A percentile compares a stretch with the other conserved stretches of the same genome.
Evolutionary conservation across 768 basidiomycete species (phyloP).

Genomic region (Lenzites betulinus): DNA sequence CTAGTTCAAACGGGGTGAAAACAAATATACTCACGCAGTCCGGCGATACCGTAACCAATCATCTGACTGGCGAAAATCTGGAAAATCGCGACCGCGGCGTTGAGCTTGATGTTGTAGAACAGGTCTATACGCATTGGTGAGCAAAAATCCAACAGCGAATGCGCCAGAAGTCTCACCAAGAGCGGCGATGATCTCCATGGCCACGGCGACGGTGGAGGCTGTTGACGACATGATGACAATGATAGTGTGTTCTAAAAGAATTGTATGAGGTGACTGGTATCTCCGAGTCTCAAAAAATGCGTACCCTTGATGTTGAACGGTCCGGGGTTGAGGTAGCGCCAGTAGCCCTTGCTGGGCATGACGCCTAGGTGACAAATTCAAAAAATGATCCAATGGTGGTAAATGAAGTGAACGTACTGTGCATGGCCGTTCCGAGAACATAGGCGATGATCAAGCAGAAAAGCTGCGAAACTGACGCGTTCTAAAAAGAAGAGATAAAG

Average conservation of each 20-base stretch:
- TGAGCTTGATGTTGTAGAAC: conserved; percentile 52
- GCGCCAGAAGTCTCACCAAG: conserved; percentile 41
- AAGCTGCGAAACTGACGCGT: conserved; percentile 54
- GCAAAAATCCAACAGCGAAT: no score
- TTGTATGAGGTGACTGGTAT: conserved; percentile 10
- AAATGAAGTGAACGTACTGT: conserved; percentile 37
- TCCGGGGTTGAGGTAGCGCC: conserved; percentile 62
- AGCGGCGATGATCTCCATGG: conserved; percentile 61
- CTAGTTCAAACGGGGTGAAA: not conserved
- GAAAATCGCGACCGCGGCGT: conserved; percentile 53
- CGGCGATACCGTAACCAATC: conserved; percentile 37
- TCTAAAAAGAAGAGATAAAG: conserved; percentile 31
- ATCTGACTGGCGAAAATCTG: conserved; percentile 55
- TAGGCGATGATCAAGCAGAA: conserved; percentile 60
- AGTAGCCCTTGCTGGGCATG: conserved; percentile 47
- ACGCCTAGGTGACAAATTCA: conserved; percentile 30
- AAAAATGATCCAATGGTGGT: conserved; percentile 7
- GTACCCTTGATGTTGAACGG: conserved; percentile 59
- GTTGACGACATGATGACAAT: conserved; percentile 65
- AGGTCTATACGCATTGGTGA: conserved; percentile 37
- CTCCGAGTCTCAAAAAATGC: not conserved
- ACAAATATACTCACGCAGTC: conserved; percentile 26
- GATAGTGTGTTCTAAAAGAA: conserved; percentile 52
- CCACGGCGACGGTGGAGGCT: conserved; percentile 57
- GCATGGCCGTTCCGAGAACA: conserved; percentile 52